phyloP scores from a whole-genome alignment of 1,284 basidiomycete genomes.

The Cryptococcus jaspeensis region DNA sequence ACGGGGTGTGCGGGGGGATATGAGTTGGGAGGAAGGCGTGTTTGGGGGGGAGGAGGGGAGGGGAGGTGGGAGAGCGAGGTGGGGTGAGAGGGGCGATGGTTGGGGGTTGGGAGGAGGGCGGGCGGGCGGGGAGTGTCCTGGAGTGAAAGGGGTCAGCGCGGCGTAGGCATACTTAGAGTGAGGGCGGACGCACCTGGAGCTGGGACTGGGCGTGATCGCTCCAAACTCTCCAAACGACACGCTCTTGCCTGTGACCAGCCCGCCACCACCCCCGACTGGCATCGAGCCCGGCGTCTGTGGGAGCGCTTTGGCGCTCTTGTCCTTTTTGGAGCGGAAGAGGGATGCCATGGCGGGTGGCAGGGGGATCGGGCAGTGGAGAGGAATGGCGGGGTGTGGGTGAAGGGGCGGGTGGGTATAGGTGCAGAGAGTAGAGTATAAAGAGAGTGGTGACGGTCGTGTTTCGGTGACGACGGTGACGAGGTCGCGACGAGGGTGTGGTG shows the following conservation, averaged over 20 bases:
- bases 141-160: not conserved
- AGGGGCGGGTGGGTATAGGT: too few relatives aligned
- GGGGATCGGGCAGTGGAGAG: too few relatives aligned
- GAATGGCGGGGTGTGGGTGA: too few relatives aligned
- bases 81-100: slow-evolving; percentile 5
- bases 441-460: not conserved
- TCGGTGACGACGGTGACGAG: too few relatives aligned
- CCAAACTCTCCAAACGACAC: slow-evolving; percentile 10
- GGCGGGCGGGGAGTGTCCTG: slow-evolving; percentile 6
- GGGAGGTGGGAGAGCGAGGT: slow-evolving; percentile 7
- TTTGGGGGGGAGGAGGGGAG: slow-evolving; percentile 30
- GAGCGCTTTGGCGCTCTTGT: slow-evolving; percentile 5
- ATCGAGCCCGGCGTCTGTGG: not conserved
- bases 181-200: not conserved
- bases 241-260: too few relatives aligned
- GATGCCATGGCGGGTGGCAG: slow-evolving; percentile 6
- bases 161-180: not conserved
- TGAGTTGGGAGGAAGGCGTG: slow-evolving; percentile 35
- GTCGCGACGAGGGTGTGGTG: not conserved
- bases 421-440: not conserved
- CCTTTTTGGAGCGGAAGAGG: slow-evolving; percentile 10
- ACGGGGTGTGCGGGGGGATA: slow-evolving; percentile 24
- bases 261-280: too few relatives aligned
- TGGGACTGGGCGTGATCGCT: not conserved
- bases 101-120: too few relatives aligned